phyloP scores from a whole-genome alignment of 2,329 filamentous ascomycete species.

The Paradendryphiella salina region DNA sequence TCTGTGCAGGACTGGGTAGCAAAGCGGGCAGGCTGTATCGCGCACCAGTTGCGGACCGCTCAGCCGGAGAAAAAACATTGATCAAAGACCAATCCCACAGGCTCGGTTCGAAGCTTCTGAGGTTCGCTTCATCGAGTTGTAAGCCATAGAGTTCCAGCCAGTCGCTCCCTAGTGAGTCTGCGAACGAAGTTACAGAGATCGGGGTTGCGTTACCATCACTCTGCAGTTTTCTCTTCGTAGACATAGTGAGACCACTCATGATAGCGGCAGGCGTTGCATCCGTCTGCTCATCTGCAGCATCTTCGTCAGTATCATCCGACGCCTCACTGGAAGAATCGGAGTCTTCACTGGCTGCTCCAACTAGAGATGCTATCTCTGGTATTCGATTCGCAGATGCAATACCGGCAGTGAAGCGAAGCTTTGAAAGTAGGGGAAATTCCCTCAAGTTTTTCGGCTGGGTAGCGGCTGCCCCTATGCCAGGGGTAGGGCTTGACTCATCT shows the following conservation, averaged over 20 bases:
- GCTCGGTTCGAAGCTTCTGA: conserved; percentile 39
- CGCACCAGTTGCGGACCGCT: conserved; percentile 20
- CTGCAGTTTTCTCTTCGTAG: conserved; percentile 40
- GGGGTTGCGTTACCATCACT: conserved; percentile 45
- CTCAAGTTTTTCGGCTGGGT: conserved; percentile 28
- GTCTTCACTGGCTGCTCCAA: conserved; percentile 27
- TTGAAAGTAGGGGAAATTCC: conserved; percentile 37
- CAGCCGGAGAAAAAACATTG: conserved; percentile 34
- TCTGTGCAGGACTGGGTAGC: conserved; percentile 26
- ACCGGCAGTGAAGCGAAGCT: conserved; percentile 37
- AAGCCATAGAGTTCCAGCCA: conserved; percentile 30
- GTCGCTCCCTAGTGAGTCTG: conserved; percentile 40
- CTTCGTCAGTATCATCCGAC: conserved; percentile 30
- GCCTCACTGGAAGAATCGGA: conserved; percentile 35
- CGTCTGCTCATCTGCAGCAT: conserved; percentile 26
- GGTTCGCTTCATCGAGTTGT: conserved; percentile 34
- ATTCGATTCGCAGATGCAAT: conserved; percentile 27
- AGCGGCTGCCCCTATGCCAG: conserved; percentile 1
- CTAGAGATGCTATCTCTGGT: conserved; percentile 22
- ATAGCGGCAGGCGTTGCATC: conserved; percentile 21
- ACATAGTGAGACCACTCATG: conserved; percentile 22
- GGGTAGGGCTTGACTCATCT: conserved; percentile 1
- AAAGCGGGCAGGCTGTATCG: conserved; percentile 39
- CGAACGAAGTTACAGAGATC: conserved; percentile 42
- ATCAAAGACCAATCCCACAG: conserved; percentile 45